Evolutionary conservation across 1,284 basidiomycete genomes (phyloP).

Genomic region (Gomphus sp.): DNA sequence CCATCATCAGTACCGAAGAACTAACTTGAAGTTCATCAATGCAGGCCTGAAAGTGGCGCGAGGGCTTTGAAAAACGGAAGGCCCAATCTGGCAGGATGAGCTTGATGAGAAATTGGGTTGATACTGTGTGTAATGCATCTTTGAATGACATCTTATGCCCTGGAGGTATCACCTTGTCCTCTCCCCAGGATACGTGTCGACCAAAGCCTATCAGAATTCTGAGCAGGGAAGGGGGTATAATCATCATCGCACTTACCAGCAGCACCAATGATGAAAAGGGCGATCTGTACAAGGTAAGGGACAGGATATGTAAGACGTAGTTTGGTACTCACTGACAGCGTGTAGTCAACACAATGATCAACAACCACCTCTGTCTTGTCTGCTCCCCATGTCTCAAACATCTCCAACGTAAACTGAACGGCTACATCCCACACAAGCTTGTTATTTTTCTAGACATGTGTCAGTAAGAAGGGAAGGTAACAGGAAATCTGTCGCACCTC

Average conservation of each 20-base stretch:
- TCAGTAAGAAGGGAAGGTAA: not conserved
- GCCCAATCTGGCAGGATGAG: constrained; percentile 37
- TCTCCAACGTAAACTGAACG: constrained; percentile 30
- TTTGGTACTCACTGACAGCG: constrained; percentile 34
- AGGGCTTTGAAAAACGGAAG: constrained; percentile 29
- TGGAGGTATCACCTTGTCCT: constrained; percentile 29
- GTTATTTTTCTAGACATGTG: constrained; percentile 38
- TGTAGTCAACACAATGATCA: constrained; percentile 29
- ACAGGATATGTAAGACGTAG: not conserved
- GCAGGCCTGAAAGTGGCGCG: constrained; percentile 28
- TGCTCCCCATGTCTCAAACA: constrained; percentile 30
- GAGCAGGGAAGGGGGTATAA: not conserved
- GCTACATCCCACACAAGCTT: constrained; percentile 50
- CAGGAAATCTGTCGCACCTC: constrained; percentile 23
- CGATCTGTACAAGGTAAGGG: constrained; percentile 29
- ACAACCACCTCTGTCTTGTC: constrained; percentile 21
- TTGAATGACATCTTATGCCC: constrained; percentile 50
- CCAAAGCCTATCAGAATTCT: constrained; percentile 32
- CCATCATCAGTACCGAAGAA: not conserved
- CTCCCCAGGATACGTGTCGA: constrained; percentile 39
- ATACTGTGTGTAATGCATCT: constrained; percentile 40
- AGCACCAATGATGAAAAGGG: constrained; percentile 45
- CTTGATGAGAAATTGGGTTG: constrained; percentile 32
- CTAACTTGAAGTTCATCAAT: constrained; percentile 42
- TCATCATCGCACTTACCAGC: constrained; percentile 29